A percentile compares a stretch with the other conserved stretches of the same genome.
Conservation (phyloP, 1,284 basidiomycete genomes). For the Tylopilus orsonianus region DNA sequence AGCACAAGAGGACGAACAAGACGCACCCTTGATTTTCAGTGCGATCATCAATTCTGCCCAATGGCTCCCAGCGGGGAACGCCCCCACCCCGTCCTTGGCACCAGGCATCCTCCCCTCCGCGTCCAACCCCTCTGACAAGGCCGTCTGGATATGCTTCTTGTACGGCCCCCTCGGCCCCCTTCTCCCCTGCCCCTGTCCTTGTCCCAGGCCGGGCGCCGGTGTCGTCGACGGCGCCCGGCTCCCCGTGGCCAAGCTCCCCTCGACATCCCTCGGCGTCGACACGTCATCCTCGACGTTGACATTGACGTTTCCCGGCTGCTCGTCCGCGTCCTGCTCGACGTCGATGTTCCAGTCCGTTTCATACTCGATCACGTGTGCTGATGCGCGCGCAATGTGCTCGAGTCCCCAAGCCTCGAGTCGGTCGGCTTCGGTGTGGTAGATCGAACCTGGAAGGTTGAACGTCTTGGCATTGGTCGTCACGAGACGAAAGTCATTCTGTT, state of each 20-base stretch:
- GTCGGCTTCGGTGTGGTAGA: slow-evolving; percentile 72
- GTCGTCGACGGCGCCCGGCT: slow-evolving; percentile 25
- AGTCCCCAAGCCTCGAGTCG: slow-evolving; percentile 65
- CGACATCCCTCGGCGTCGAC: slow-evolving; percentile 26
- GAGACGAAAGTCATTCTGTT: slow-evolving; percentile 64
- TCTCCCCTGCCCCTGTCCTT: slow-evolving; percentile 25
- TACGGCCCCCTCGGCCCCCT: slow-evolving; percentile 48
- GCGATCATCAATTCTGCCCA: no score
- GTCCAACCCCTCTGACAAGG: slow-evolving; percentile 58
- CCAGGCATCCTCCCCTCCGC: slow-evolving; percentile 70
- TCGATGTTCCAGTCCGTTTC: slow-evolving; percentile 83
- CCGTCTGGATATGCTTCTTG: slow-evolving; percentile 39
- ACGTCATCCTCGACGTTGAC: slow-evolving; percentile 37
- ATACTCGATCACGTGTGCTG: slow-evolving; percentile 71
- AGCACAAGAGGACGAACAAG: no score
- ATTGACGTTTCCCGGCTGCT: no score
- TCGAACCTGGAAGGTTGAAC: slow-evolving; percentile 70
- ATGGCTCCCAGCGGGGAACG: slow-evolving; percentile 66
- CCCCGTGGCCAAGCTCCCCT: slow-evolving; percentile 27
- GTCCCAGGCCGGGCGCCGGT: slow-evolving; percentile 41
- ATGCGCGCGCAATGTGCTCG: slow-evolving; percentile 68
- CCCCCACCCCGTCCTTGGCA: slow-evolving; percentile 67
- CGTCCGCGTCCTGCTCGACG: slow-evolving; percentile 67
- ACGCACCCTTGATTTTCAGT: no score
- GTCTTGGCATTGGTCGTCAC: slow-evolving; percentile 72